Evolutionary conservation across 306 rosid genomes (phyloP).

Genomic region (Notholithocarpus densiflorus): DNA sequence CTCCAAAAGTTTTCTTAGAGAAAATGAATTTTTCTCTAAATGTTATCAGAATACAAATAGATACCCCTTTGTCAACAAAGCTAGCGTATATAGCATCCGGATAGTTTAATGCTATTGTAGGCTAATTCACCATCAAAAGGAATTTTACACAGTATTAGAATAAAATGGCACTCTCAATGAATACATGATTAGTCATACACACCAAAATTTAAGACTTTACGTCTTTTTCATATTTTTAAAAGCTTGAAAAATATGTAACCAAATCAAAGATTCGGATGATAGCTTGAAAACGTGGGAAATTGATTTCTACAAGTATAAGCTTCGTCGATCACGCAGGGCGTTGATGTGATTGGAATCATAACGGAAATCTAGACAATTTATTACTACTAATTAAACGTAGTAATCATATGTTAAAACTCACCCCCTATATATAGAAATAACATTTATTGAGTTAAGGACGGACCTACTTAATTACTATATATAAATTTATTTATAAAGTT

Average conservation of each 20-base stretch:
- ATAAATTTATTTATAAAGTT: too few relatives aligned
- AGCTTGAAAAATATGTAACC: conserved; percentile 19
- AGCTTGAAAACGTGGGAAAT: conserved; percentile 75
- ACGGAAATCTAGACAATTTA: conserved; percentile 22
- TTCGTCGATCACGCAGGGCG: conserved; percentile 36
- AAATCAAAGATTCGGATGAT: conserved; percentile 57
- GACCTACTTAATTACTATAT: too few relatives aligned
- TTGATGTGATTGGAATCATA: conserved; percentile 45
- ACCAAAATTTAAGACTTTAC: conserved; percentile 40
- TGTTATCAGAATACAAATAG: conserved; percentile 21
- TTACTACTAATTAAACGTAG: conserved; percentile 2
- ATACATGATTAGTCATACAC: conserved; percentile 31
- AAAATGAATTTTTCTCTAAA: conserved; percentile 16
- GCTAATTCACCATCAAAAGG: conserved; percentile 39
- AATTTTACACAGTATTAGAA: conserved; percentile 34
- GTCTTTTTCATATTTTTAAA: conserved; percentile 53
- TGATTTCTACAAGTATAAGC: conserved; percentile 88
- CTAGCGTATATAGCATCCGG: conserved; percentile 24
- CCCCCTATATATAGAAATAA: neutral
- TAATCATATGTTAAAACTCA: conserved; percentile 5
- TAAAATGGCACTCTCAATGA: conserved; percentile 35
- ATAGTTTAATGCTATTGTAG: conserved; percentile 22
- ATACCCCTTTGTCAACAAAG: conserved; percentile 46
- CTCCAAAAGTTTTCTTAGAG: conserved; percentile 9
- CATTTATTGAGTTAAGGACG: too few relatives aligned